phyloP scores from a whole-genome alignment of 1,284 basidiomycete genomes.

The Coniferiporia weirii region DNA sequence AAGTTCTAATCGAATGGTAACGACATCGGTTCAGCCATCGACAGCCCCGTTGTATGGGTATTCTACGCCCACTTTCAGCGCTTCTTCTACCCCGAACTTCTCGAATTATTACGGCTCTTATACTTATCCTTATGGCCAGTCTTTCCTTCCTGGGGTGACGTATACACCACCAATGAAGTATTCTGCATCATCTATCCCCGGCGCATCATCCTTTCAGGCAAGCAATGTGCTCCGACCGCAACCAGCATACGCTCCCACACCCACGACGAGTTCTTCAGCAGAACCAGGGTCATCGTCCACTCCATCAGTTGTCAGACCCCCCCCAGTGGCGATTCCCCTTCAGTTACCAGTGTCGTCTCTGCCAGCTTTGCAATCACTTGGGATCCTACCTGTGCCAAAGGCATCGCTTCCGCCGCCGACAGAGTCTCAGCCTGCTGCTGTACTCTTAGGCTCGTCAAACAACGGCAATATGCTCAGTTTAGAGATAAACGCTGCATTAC shows the following conservation, averaged over 20 bases:
- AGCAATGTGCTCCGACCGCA: constrained; percentile 27
- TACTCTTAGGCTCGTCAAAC: constrained; percentile 60
- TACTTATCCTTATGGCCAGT: constrained; percentile 34
- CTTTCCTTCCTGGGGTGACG: constrained; percentile 21
- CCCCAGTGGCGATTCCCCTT: constrained; percentile 57
- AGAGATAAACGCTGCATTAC: constrained; percentile 67
- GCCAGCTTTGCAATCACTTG: constrained; percentile 60
- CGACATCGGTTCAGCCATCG: constrained; percentile 17
- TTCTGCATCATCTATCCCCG: constrained; percentile 46
- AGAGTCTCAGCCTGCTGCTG: constrained; percentile 60
- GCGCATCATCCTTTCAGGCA: constrained; percentile 6
- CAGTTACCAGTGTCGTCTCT: constrained; percentile 67
- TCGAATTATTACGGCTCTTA: constrained; percentile 34
- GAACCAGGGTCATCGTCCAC: constrained; percentile 27
- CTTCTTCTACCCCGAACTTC: constrained; percentile 26
- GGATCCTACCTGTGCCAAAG: constrained; percentile 68
- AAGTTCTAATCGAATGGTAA: constrained; percentile 1
- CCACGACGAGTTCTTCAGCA: constrained; percentile 20
- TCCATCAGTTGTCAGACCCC: constrained; percentile 31
- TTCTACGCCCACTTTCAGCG: constrained; percentile 20
- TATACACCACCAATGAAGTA: constrained; percentile 27
- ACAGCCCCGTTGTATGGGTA: constrained; percentile 14
- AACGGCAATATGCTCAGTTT: constrained; percentile 66
- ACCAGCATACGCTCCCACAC: constrained; percentile 26
- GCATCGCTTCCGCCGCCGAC: constrained; percentile 47